These are phyloP conservation scores for Trichoderma atroviride DNA, from an alignment of 2,329 filamentous ascomycete species.

Conservation along the genomic window DNA sequence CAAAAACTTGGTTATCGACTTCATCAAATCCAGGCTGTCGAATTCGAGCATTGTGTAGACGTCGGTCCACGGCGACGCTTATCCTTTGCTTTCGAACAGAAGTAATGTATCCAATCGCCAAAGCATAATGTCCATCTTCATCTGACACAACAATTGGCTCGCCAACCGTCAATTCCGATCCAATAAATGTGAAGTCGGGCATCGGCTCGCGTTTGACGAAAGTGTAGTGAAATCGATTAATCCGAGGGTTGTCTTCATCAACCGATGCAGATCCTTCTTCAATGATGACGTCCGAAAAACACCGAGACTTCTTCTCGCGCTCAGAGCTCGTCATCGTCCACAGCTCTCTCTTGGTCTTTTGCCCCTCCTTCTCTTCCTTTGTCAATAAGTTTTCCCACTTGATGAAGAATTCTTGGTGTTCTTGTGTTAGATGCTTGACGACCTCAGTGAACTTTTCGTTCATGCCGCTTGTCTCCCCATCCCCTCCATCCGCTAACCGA, in stretches of 20 bases:
- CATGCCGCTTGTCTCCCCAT: conserved; percentile 79
- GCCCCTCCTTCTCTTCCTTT: conserved; percentile 88
- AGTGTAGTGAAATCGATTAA: conserved; percentile 87
- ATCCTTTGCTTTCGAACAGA: conserved; percentile 75
- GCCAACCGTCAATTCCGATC: conserved; percentile 83
- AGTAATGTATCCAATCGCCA: conserved; percentile 89
- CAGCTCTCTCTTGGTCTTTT: conserved; percentile 83
- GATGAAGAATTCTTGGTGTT: conserved; percentile 80
- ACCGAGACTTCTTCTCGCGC: conserved; percentile 84
- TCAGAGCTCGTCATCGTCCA: conserved; percentile 95
- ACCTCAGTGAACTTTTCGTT: conserved; percentile 80
- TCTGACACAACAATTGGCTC: conserved; percentile 97
- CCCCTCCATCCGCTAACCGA: conserved; percentile 81
- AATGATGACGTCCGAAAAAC: conserved; percentile 85
- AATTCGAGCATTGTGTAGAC: conserved; percentile 82
- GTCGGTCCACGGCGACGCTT: conserved; percentile 85
- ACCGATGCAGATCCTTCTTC: conserved; percentile 74
- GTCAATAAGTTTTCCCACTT: conserved; percentile 95
- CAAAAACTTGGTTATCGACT: conserved; percentile 78
- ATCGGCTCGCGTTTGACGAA: conserved; percentile 70
- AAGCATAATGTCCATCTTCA: conserved; percentile 90
- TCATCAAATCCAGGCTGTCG: conserved; percentile 76
- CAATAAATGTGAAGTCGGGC: conserved; percentile 77
- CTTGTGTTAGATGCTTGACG: conserved; percentile 73
- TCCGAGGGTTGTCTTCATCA: conserved; percentile 72